A percentile compares a stretch with the other conserved stretches of the same genome.
Evolutionary conservation across 495 filamentous ascomycete genomes (phyloP).

Genomic region (Thozetella sp.): DNA sequence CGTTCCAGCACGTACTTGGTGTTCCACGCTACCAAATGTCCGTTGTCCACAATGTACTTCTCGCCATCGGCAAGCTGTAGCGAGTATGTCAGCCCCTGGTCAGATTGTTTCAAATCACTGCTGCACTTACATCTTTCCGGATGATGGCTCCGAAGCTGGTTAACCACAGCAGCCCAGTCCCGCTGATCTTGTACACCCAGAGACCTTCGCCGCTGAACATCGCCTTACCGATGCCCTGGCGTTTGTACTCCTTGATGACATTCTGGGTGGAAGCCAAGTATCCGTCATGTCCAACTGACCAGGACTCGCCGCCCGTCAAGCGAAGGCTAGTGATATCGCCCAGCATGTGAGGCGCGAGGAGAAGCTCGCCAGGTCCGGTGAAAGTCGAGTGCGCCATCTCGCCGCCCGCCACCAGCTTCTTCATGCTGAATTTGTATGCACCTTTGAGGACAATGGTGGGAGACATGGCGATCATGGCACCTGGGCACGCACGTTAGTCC

Average conservation of each 20-base stretch:
- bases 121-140: slow-evolving; percentile 81
- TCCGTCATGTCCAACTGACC: slow-evolving; percentile 81
- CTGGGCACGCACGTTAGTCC: slow-evolving; percentile 30
- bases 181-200: slow-evolving; percentile 86
- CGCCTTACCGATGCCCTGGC: slow-evolving; percentile 85
- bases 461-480: slow-evolving; percentile 94
- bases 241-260: slow-evolving; percentile 79
- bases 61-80: slow-evolving; percentile 72
- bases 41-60: slow-evolving; percentile 92
- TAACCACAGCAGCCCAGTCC: slow-evolving; percentile 80
- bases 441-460: slow-evolving; percentile 83
- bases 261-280: slow-evolving; percentile 80
- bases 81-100: slow-evolving; percentile 7
- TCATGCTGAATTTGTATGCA: slow-evolving; percentile 75
- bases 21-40: slow-evolving; percentile 96
- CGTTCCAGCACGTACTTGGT: slow-evolving; percentile 90
- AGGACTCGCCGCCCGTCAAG: slow-evolving; percentile 66
- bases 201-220: slow-evolving; percentile 93
- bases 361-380: slow-evolving; percentile 88
- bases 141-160: slow-evolving; percentile 95
- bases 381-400: slow-evolving; percentile 81
- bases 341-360: slow-evolving; percentile 77
- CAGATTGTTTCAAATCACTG: background rate
- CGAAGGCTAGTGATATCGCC: slow-evolving; percentile 87
- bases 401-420: slow-evolving; percentile 81